A percentile compares a stretch with the other conserved stretches of the same genome.
These are phyloP conservation scores for Penicillium sp. DNA, from an alignment of 2,329 filamentous ascomycete species.

Conservation along the genomic window DNA sequence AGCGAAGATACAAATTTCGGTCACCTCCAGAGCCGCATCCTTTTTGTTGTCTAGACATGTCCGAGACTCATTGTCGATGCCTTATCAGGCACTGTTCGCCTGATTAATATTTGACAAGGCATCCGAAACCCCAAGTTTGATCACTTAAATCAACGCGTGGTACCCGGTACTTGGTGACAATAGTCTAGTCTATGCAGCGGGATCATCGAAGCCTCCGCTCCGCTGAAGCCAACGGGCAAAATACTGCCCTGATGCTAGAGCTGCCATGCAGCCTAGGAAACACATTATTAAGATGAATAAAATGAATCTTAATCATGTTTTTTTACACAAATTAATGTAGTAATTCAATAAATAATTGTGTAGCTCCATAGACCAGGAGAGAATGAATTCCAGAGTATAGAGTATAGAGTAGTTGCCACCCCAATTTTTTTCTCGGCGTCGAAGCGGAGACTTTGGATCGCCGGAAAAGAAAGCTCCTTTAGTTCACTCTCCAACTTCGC, in stretches of 20 bases:
- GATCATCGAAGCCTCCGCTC: not conserved
- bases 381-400: conserved; percentile 13
- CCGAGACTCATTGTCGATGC: not conserved
- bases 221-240: not conserved
- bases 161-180: not conserved
- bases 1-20: not conserved
- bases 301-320: not conserved
- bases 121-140: not conserved
- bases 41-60: not conserved
- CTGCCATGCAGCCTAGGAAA: not conserved
- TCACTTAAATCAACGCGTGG: not conserved
- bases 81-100: no score
- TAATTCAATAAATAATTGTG: not conserved
- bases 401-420: conserved; percentile 34
- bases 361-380: not conserved
- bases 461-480: conserved; percentile 39
- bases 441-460: conserved; percentile 37
- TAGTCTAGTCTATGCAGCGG: not conserved
- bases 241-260: not conserved
- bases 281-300: not conserved
- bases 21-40: not conserved
- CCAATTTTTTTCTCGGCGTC: conserved; percentile 37
- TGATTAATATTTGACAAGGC: not conserved
- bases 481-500: conserved; percentile 34
- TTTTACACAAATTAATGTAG: not conserved